A percentile compares a stretch with the other conserved stretches of the same genome.
Conservation (phyloP, 495 filamentous ascomycete species). For the Lophiostoma macrostomum region DNA sequence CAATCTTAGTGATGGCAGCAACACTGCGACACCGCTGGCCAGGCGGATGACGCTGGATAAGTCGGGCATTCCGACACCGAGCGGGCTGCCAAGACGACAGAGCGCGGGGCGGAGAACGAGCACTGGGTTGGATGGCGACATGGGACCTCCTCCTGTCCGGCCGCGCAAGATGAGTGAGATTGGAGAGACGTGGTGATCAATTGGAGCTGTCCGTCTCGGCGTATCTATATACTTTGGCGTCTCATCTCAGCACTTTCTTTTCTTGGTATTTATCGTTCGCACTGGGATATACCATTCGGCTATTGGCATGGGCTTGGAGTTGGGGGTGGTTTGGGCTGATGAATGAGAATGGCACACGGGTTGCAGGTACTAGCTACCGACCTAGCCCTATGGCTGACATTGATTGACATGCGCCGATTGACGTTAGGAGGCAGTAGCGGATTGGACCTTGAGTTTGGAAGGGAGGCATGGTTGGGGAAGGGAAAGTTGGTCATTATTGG, state of each 20-base stretch:
- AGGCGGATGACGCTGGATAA: constrained; percentile 35
- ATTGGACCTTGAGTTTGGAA: too few species aligned
- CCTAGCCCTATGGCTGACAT: too few species aligned
- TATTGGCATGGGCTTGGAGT: constrained; percentile 26
- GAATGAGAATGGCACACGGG: neutral
- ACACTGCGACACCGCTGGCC: constrained; percentile 28
- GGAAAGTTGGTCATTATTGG: too few species aligned
- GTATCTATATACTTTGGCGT: too few species aligned
- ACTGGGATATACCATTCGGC: constrained; percentile 16
- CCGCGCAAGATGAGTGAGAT: constrained; percentile 56
- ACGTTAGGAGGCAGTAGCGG: too few species aligned
- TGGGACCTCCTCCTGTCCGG: constrained; percentile 56
- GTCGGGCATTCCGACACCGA: constrained; percentile 32
- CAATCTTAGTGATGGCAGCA: constrained; percentile 28
- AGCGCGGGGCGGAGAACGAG: constrained; percentile 52
- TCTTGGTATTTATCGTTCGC: constrained; percentile 21
- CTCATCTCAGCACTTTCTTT: constrained; percentile 1
- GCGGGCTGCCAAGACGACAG: constrained; percentile 37
- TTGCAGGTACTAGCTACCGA: too few species aligned
- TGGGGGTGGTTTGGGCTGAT: neutral
- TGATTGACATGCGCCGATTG: too few species aligned
- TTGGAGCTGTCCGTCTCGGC: too few species aligned
- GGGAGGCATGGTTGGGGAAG: too few species aligned
- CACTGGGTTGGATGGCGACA: constrained; percentile 48
- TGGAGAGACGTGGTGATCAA: constrained; percentile 53